Evolutionary conservation across 73 alveolate species (phyloP).

Genomic region (Uronychia binucleata): DNA sequence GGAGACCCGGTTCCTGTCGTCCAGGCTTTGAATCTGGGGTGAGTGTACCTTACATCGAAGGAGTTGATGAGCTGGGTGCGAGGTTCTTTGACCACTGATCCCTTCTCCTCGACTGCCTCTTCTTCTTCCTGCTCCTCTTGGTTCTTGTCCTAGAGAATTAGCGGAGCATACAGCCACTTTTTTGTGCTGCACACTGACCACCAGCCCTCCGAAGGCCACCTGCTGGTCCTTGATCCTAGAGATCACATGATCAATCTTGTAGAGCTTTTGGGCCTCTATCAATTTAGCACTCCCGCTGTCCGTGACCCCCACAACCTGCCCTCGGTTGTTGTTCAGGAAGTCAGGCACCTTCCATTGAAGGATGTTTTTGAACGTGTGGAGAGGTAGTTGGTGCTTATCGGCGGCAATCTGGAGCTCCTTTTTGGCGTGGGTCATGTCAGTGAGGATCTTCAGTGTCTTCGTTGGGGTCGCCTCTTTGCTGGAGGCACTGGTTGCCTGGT

Average conservation of each 20-base stretch:
- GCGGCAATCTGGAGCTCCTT: neutral
- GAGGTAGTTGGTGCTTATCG: neutral
- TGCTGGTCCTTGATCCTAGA: neutral
- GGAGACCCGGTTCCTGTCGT: conserved; percentile 32
- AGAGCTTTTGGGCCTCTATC: neutral
- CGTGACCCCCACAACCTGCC: neutral
- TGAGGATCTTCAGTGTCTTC: neutral
- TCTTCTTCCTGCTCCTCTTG: neutral
- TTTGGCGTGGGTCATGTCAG: neutral
- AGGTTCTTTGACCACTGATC: neutral
- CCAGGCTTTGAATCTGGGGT: conserved; percentile 14
- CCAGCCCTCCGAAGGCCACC: neutral
- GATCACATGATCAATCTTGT: neutral
- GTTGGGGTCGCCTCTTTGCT: neutral
- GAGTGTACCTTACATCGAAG: neutral
- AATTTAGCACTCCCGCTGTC: neutral
- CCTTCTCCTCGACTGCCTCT: neutral
- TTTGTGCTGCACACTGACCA: neutral
- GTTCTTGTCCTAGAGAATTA: neutral
- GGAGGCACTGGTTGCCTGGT: neutral
- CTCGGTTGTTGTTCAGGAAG: neutral
- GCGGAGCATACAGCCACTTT: no score
- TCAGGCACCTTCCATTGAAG: neutral
- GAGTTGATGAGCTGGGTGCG: neutral
- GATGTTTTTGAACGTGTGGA: neutral